Conservation (phyloP, 768 basidiomycete species). For the Boletus subcaerulescens region DNA sequence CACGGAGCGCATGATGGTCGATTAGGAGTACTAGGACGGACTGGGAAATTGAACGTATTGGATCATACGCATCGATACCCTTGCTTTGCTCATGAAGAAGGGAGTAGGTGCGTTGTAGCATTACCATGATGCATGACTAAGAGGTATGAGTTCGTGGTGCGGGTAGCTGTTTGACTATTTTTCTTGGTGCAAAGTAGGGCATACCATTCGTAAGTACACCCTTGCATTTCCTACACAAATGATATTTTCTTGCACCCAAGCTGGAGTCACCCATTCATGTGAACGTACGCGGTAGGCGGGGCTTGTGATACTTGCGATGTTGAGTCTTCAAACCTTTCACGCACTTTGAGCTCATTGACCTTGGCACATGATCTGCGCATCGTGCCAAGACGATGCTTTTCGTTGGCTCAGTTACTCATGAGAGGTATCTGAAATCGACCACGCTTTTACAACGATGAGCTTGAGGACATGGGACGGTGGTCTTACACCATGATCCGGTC, state of each 20-base stretch:
- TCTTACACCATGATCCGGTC: neutral
- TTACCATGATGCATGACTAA: conserved; percentile 39
- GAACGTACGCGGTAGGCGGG: conserved; percentile 1
- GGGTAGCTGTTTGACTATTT: conserved; percentile 18
- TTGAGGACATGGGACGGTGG: neutral
- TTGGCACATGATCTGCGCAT: conserved; percentile 22
- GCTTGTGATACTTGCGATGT: conserved; percentile 6
- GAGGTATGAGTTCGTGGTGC: conserved; percentile 37
- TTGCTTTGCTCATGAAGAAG: conserved; percentile 28
- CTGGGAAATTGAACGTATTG: conserved; percentile 13
- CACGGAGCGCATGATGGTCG: conserved; percentile 82
- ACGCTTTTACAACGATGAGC: too few species aligned
- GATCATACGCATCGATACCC: conserved; percentile 23
- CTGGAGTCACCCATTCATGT: neutral
- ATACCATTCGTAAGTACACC: conserved; percentile 54
- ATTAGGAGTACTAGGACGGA: conserved; percentile 36
- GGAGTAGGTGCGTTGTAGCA: conserved; percentile 66
- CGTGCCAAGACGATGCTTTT: neutral
- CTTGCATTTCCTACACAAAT: conserved; percentile 45
- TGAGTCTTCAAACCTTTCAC: conserved; percentile 24
- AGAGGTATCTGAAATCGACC: neutral
- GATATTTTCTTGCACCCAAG: conserved; percentile 28
- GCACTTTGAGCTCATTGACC: conserved; percentile 17
- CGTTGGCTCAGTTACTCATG: neutral
- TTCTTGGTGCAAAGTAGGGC: conserved; percentile 21